Percentiles rank a stretch among this genome's conserved stretches.
Evolutionary conservation across 148 eudicot genomes (phyloP).

Genomic region (Amaranthus cruentus): DNA sequence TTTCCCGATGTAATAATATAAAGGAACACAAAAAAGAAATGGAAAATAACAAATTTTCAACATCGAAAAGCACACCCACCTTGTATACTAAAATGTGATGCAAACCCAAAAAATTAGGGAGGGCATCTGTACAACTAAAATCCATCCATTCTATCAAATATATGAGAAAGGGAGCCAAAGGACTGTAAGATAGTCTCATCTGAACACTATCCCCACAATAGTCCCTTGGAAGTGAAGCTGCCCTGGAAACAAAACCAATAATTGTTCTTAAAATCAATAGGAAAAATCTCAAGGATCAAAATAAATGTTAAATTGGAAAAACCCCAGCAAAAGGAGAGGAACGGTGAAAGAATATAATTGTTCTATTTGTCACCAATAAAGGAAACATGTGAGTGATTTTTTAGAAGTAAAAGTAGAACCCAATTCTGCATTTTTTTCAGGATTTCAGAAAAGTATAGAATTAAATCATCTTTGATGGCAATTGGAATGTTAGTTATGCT

Average conservation of each 20-base stretch:
- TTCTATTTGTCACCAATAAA: not conserved
- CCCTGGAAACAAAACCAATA: slow-evolving; percentile 40
- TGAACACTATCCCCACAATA: slow-evolving; percentile 63
- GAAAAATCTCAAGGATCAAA: not conserved
- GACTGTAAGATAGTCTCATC: slow-evolving; percentile 70
- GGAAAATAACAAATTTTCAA: not conserved
- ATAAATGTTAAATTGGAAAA: not conserved
- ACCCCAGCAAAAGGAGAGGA: not conserved
- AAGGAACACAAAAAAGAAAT: not conserved
- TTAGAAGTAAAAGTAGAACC: no score
- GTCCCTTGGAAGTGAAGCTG: slow-evolving; percentile 65
- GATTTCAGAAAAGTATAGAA: not conserved
- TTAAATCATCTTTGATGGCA: not conserved
- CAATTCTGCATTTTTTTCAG: no score
- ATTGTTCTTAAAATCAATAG: not conserved
- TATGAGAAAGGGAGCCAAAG: slow-evolving; percentile 70
- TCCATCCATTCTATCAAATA: slow-evolving; percentile 86
- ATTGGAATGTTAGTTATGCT: no score
- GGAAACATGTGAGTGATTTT: not conserved
- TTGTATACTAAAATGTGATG: slow-evolving; percentile 66
- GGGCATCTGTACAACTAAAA: slow-evolving; percentile 55
- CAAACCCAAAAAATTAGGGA: slow-evolving; percentile 66
- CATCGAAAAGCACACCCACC: slow-evolving; percentile 25
- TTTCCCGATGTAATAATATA: not conserved
- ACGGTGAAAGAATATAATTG: not conserved